Percentiles rank a stretch among this genome's conserved stretches.
Conservation (phyloP, 164 flowering plant genomes). For the Vitis amurensis region DNA sequence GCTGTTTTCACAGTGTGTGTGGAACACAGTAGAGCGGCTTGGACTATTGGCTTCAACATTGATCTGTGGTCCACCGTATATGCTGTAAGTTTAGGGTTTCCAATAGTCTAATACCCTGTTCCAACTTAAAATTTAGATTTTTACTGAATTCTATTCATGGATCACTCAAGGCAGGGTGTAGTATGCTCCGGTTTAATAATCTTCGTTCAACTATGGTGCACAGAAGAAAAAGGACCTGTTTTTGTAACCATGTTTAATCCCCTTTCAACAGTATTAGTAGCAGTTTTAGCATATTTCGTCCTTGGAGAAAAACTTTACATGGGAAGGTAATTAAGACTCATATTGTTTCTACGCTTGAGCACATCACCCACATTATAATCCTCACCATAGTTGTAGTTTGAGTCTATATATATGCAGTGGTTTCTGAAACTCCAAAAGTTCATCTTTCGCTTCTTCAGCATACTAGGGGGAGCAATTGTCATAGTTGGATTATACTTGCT, state of each 20-base stretch:
- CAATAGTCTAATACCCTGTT: background rate
- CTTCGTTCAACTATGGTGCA: conserved; percentile 76
- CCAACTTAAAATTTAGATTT: background rate
- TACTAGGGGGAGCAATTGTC: conserved; percentile 61
- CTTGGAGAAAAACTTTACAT: conserved; percentile 60
- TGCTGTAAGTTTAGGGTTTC: conserved; percentile 39
- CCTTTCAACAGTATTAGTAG: conserved; percentile 58
- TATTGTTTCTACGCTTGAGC: no score
- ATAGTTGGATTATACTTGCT: conserved; percentile 72
- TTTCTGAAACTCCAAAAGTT: background rate
- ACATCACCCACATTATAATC: no score
- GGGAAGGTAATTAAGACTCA: conserved; percentile 55
- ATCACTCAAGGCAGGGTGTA: conserved; percentile 55
- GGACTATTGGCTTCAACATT: conserved; percentile 63
- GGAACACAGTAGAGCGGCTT: conserved; percentile 50
- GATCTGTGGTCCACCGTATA: conserved; percentile 68
- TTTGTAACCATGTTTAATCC: conserved; percentile 92
- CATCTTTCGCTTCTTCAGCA: conserved; percentile 36
- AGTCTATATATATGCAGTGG: background rate
- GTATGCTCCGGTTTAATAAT: conserved; percentile 56
- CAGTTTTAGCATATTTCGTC: conserved; percentile 62
- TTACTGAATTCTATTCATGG: background rate
- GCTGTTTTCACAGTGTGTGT: conserved; percentile 57
- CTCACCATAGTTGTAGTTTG: no score
- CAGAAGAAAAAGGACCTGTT: conserved; percentile 73